A percentile compares a stretch with the other conserved stretches of the same genome.
Conservation (phyloP, 192 early-diverging fungal species). For the Backusella tuberculispora region DNA sequence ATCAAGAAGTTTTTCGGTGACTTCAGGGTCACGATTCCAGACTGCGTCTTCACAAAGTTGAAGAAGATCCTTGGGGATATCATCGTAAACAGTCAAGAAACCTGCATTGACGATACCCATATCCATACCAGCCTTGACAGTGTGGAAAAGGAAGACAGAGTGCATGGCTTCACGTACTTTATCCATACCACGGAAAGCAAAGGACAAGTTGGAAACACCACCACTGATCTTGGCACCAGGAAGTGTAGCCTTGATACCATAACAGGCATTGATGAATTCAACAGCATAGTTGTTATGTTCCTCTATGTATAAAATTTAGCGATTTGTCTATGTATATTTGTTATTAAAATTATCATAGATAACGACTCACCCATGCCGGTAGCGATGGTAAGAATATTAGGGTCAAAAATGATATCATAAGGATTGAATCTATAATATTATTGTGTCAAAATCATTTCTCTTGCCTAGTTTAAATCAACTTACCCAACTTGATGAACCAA, state of each 20-base stretch:
- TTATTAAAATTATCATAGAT: background rate
- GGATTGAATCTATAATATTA: slow-evolving; percentile 37
- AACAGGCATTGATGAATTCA: slow-evolving; percentile 86
- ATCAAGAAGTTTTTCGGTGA: slow-evolving; percentile 91
- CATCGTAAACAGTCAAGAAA: slow-evolving; percentile 94
- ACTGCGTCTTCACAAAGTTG: slow-evolving; percentile 92
- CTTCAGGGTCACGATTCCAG: slow-evolving; percentile 90
- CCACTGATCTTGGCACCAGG: slow-evolving; percentile 94
- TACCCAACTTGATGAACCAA: slow-evolving; percentile 80
- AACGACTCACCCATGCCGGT: slow-evolving; percentile 75
- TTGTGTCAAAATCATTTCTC: background rate
- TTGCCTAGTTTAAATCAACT: background rate
- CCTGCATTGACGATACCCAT: slow-evolving; percentile 99
- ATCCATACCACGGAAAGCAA: slow-evolving; percentile 97
- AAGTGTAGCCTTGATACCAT: slow-evolving; percentile 76
- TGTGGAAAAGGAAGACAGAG: slow-evolving; percentile 90
- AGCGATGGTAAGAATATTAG: slow-evolving; percentile 95
- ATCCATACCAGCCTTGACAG: slow-evolving; percentile 87
- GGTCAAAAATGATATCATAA: slow-evolving; percentile 69
- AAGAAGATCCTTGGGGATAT: slow-evolving; percentile 93
- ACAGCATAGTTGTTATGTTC: slow-evolving; percentile 97
- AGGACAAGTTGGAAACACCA: slow-evolving; percentile 97
- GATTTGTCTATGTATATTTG: background rate
- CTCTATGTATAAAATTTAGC: slow-evolving; percentile 45
- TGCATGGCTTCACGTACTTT: slow-evolving; percentile 94